A percentile compares a stretch with the other conserved stretches of the same genome.
Conservation (phyloP, 2,329 filamentous ascomycete species). For the Mycocentrospora acerina region DNA sequence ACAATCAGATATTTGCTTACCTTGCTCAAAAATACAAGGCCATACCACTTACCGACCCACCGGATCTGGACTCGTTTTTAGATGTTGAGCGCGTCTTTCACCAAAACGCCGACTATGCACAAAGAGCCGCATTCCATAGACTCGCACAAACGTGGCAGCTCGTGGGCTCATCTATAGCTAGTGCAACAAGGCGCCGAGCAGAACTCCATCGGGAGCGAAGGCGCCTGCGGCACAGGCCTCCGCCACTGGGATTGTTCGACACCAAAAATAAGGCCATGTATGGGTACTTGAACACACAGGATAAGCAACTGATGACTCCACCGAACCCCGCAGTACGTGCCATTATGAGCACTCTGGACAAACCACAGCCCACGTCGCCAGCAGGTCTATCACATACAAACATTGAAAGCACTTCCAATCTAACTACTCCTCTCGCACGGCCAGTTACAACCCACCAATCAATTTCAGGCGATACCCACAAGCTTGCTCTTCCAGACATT, state of each 20-base stretch:
- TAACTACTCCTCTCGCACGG: constrained; percentile 57
- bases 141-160: constrained; percentile 63
- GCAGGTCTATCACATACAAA: constrained; percentile 31
- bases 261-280: constrained; percentile 9
- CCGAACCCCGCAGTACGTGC: constrained; percentile 37
- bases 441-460: constrained; percentile 33
- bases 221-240: constrained; percentile 22
- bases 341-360: constrained; percentile 35
- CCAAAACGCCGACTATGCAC: constrained; percentile 56
- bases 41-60: constrained; percentile 41
- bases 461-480: constrained; percentile 5
- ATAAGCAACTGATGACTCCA: constrained; percentile 19
- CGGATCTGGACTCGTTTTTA: constrained; percentile 39
- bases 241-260: constrained; percentile 11
- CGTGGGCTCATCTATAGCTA: constrained; percentile 52
- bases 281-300: constrained; percentile 21
- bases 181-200: constrained; percentile 49
- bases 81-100: constrained; percentile 48
- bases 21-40: constrained; percentile 49
- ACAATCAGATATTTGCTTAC: constrained; percentile 43
- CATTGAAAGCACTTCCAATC: constrained; percentile 55
- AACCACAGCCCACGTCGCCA: constrained; percentile 20
- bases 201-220: constrained; percentile 32
- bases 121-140: constrained; percentile 52
- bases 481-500: constrained; percentile 33